These are phyloP conservation scores for Vigna trinervia DNA, from an alignment of 306 rosid species.

Conservation along the genomic window DNA sequence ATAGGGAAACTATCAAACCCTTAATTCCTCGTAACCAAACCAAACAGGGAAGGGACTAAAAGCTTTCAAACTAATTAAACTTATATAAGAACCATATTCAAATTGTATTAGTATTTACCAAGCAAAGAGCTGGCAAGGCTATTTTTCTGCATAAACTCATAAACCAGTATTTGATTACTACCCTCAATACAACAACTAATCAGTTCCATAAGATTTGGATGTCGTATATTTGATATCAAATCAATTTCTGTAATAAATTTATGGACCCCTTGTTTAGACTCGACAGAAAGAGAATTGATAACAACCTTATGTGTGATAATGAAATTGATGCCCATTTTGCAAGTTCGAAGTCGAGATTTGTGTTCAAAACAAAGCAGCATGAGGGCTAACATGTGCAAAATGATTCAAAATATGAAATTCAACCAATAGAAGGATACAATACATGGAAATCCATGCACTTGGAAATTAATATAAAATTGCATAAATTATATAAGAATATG, in stretches of 20 bases:
- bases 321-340: no score
- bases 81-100: neutral
- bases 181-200: slow-evolving; percentile 87
- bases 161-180: slow-evolving; percentile 71
- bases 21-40: no score
- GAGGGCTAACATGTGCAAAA: no score
- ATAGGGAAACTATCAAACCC: no score
- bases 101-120: slow-evolving; percentile 56
- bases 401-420: no score
- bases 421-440: no score
- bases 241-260: slow-evolving; percentile 90
- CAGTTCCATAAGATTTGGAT: slow-evolving; percentile 66
- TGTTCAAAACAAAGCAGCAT: no score
- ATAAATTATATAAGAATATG: no score
- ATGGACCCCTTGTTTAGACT: slow-evolving; percentile 75
- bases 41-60: no score
- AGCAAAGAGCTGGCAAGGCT: slow-evolving; percentile 81
- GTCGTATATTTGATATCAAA: slow-evolving; percentile 66
- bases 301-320: slow-evolving; percentile 49
- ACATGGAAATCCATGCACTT: no score
- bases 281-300: slow-evolving; percentile 84
- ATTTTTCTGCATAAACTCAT: slow-evolving; percentile 84
- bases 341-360: no score
- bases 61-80: neutral
- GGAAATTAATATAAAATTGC: no score